Base-by-base conservation (phyloP, 2,329 filamentous ascomycete species). In the Pyricularia sp. region DNA sequence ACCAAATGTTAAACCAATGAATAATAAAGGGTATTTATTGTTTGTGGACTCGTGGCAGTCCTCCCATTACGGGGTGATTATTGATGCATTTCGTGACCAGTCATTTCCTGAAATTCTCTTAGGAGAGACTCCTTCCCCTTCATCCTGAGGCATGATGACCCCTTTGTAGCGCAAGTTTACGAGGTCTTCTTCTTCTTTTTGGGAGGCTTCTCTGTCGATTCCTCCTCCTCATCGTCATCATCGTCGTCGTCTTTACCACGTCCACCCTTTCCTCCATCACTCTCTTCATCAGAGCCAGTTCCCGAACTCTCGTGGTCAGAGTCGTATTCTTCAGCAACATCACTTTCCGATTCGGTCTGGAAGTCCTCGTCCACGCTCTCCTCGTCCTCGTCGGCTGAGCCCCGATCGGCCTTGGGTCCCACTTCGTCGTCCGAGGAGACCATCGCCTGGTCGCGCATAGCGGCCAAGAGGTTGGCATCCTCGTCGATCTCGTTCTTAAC, bases 401-500 rank as follows among this genome's bases (percentile, higher is more conserved):
- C 93, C 66, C 93, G 88, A 75, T 94, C 91, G 2, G 88, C 84
- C 68, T 85, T 84, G 66, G 76, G 84, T 31, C 81, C 86, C 57
- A 89, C 88, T 68, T 92, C 89, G 67, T 96, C 92, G 69, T 96
- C 93, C 30, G 90, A 93, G 68, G 87, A 89, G 70, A 87, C 88
- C 77, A 96, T 88, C 72, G 87, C 91, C 68, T 94, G 88, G 70
- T 96, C 88, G 67, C 91, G 85, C 67, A 97, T 84, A 26, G 91
- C 92, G 12, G 90, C 90, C 66, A 97, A 84, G 65, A 84, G 70
- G 74, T 89, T 87, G 74, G 91, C 89, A 70, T 99, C 94, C 74
- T 97, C 94, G 67, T 96, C 89, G 80, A 99, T 97, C 78, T 99
- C 94, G 75, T 99, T 99, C 87, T 97, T 97, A 65, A 96, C 93